phyloP scores from a whole-genome alignment of 2,329 filamentous ascomycete genomes.

The Didymella glomerata region DNA sequence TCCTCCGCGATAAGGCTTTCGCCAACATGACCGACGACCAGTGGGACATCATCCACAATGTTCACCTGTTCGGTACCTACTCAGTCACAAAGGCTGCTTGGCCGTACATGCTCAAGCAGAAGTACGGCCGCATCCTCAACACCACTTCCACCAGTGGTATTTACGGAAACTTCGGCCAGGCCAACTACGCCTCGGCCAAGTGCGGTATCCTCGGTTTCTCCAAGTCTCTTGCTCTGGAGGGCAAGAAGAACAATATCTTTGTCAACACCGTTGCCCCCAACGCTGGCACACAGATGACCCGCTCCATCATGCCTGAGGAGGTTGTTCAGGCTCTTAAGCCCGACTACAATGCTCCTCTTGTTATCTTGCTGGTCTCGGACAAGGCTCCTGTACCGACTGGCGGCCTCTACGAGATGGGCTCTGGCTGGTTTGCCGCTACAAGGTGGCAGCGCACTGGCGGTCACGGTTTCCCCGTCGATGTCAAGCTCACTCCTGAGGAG shows the following conservation, averaged over 20 bases:
- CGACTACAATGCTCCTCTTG: conserved; percentile 94
- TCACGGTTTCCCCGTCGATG: conserved; percentile 88
- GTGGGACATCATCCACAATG: conserved; percentile 91
- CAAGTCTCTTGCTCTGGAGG: conserved; percentile 89
- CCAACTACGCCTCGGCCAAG: conserved; percentile 84
- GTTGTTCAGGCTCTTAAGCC: conserved; percentile 99
- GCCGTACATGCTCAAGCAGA: conserved; percentile 98
- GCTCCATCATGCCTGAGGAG: conserved; percentile 93
- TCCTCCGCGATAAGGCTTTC: conserved; percentile 97
- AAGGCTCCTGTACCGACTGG: conserved; percentile 87
- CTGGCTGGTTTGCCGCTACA: conserved; percentile 89
- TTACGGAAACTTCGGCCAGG: conserved; percentile 98
- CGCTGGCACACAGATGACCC: conserved; percentile 93
- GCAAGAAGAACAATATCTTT: conserved; percentile 95
- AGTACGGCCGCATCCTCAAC: conserved; percentile 96
- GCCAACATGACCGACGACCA: conserved; percentile 94
- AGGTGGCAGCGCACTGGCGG: conserved; percentile 94
- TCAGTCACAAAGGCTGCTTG: conserved; percentile 97
- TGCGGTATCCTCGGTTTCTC: conserved; percentile 92
- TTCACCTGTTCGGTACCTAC: conserved; percentile 94
- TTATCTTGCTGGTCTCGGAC: conserved; percentile 86
- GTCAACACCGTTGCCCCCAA: conserved; percentile 99
- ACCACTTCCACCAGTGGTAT: conserved; percentile 97
- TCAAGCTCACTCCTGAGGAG: conserved; percentile 79
- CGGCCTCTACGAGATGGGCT: conserved; percentile 91